Evolutionary conservation across 2,329 filamentous ascomycete species (phyloP), one percentile per base, ranked within the genome.

Genomic region (Madurella fahalii): DNA sequence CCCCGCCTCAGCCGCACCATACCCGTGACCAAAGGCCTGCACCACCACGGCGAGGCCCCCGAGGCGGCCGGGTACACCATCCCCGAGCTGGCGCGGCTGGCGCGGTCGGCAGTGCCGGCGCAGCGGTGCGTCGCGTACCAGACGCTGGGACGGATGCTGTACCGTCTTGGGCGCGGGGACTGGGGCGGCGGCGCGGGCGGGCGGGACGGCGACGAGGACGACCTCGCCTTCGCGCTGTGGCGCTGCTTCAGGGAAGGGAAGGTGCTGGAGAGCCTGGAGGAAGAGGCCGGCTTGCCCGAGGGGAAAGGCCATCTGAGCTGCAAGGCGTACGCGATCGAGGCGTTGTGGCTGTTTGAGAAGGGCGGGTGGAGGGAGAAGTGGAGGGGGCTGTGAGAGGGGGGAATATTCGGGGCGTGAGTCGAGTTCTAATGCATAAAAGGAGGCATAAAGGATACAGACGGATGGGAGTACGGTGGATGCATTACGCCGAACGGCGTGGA

Each of bases 41-140:
- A 99, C 70, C 93, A 99, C 70, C 94, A 99, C 69, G 91, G 88
- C 59, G 84, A 92, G 55, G 92, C 93, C 1, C 94, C 94, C 15
- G 90, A 95, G 70, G 90, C 92, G 1, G 94, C 94, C 0, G 94
- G 94, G 0, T 99, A 99, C 71, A 97, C 94, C 0, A 82, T 99
- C 31, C 83, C 85, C 0, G 94, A 99, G 71, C 77, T 99, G 1
- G 86, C 90, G 1, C 83, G 87, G 32, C 79, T 96, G 2, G 85
- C 90, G 4, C 81, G 93, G 34, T 95, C 89, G 52, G 84, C 85
- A 0, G 90, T 96, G 17, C 83, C 94, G 0, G 86, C 89, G 0
- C 94, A 99, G 74, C 77, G 93, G 11, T 96, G 94, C 66, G 81
- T 97, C 58, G 90, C 94, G 0, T 96, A 90, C 71, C 93, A 96